Base-by-base conservation (phyloP, 1,139 yeast genomes). In the Pichia sp. region DNA sequence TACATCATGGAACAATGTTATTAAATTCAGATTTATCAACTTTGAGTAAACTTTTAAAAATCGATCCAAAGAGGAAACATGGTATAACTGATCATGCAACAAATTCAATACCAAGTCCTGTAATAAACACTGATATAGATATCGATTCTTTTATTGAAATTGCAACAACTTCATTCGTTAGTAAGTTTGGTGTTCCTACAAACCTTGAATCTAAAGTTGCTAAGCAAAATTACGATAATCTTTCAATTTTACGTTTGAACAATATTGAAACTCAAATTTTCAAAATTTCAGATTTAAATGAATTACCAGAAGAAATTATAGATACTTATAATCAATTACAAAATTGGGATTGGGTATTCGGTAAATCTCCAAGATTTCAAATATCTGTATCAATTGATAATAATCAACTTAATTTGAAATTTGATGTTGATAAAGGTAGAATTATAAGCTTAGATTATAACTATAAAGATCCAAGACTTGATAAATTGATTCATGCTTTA, bases 1-100 rank as follows among this genome's bases (percentile, higher is more conserved):
- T 89, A 51, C 98, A 93, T 58, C 99, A 93, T 62, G 98, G 97
- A 0, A 93, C 99, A 0, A 86, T 93, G 96, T 67, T 93, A 11
- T 65, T 93, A 17, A 66, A 74, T 42, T 79, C 94, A 44, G 67
- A 78, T 37, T 63, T 93, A 24, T 70, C 69, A 21, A 63, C 70
- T 1, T 66, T 91, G 46, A 67, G 78, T 2, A 67, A 75, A 22
- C 58, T 86, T 11, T 64, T 91, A 44, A 72, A 72, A 31, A 15
- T 60, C 5, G 38, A 53, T 8, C 28, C 32, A 1, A 28, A 28
- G 3, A 49, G 60, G 32, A 43, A 39, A 23, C 34, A 37, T 0
- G 25, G 55, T 0, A 72, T 77, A 33, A 71, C 67, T 21, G 78
- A 89, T 12, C 69, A 69, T 36, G 77, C 84, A 10, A 85, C 89